Conservation (phyloP, 257 asterid genomes). For the Echium plantagineum region DNA sequence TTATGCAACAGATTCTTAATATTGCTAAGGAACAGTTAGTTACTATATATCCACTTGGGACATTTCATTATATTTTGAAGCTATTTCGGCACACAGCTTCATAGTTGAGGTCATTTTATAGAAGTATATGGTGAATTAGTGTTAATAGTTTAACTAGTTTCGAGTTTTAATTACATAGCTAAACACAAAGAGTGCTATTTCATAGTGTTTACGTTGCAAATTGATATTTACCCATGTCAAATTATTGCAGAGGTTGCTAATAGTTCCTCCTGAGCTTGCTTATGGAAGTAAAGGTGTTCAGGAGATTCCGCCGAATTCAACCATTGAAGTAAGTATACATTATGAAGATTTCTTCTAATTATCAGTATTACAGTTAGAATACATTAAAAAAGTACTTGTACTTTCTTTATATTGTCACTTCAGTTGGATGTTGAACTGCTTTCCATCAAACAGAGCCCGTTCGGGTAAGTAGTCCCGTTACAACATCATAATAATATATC, state of each 20-base stretch:
- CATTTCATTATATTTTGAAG: not conserved
- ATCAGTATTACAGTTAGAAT: not conserved
- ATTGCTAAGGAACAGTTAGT: not conserved
- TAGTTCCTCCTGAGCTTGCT: conserved; percentile 93
- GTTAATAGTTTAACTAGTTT: not conserved
- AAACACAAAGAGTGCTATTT: not conserved
- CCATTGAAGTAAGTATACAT: conserved; percentile 56
- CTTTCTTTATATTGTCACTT: conserved; percentile 5
- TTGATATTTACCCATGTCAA: not conserved
- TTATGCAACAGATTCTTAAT: not conserved
- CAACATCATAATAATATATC: not conserved
- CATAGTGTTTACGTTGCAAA: not conserved
- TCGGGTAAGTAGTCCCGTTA: conserved; percentile 44
- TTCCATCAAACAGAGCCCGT: conserved; percentile 81
- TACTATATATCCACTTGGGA: not conserved
- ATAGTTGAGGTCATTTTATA: not conserved
- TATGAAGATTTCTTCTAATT: not conserved
- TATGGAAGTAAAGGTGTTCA: conserved; percentile 92
- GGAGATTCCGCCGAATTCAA: conserved; percentile 97
- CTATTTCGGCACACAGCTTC: not conserved
- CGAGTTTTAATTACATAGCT: not conserved
- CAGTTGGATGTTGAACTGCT: conserved; percentile 84
- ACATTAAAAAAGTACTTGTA: not conserved
- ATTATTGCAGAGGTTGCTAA: conserved; percentile 64
- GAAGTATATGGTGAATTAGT: not conserved